A percentile compares a stretch with the other conserved stretches of the same genome.
phyloP scores from a whole-genome alignment of 495 filamentous ascomycete genomes.

The Viridothelium virens region DNA sequence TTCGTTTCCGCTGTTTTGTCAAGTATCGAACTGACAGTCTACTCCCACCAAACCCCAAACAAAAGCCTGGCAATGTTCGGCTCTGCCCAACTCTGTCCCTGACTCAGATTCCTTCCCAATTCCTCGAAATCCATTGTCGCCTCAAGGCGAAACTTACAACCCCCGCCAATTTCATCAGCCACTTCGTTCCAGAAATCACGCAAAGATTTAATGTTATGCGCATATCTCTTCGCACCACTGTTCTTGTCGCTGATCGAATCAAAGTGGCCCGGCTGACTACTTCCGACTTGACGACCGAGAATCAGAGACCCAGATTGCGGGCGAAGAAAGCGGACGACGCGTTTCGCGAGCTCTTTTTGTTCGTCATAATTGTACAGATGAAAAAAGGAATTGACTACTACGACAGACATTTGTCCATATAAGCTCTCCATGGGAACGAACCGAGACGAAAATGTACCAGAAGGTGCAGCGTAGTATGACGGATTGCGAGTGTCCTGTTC shows the following conservation, averaged over 20 bases:
- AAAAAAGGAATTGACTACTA: conserved; percentile 50
- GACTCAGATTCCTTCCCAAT: neutral
- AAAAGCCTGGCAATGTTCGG: neutral
- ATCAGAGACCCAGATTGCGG: conserved; percentile 40
- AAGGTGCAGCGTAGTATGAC: conserved; percentile 11
- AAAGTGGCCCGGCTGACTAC: conserved; percentile 24
- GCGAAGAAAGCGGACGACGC: conserved; percentile 41
- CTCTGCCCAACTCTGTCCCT: neutral
- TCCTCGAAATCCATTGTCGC: neutral
- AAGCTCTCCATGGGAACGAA: conserved; percentile 28
- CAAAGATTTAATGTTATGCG: neutral
- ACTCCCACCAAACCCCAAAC: neutral
- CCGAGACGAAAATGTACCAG: conserved; percentile 12
- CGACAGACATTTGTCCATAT: conserved; percentile 45
- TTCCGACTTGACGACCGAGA: conserved; percentile 45
- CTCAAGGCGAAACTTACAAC: neutral
- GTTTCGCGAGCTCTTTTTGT: conserved; percentile 43
- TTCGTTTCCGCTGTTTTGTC: too few species aligned
- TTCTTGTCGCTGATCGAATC: neutral
- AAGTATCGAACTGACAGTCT: neutral
- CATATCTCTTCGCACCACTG: neutral
- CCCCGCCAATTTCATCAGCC: neutral
- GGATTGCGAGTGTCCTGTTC: neutral
- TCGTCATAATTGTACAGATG: conserved; percentile 52
- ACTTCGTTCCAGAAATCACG: neutral